Evolutionary conservation across 345 rosid species (phyloP).

Genomic region (Carallia brachiata): DNA sequence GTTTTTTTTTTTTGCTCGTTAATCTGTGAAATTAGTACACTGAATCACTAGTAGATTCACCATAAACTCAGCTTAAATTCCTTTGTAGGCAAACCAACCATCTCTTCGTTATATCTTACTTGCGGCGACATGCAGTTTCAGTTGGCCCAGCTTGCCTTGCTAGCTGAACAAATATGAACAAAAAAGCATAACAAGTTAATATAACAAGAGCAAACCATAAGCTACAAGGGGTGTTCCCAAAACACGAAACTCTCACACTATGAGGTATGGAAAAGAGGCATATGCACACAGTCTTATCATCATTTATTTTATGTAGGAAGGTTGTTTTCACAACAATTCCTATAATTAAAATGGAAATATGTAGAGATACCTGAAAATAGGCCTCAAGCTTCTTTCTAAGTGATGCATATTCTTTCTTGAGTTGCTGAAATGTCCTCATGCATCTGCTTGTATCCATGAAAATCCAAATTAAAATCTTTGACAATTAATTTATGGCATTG

Average conservation of each 20-base stretch:
- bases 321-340: background rate
- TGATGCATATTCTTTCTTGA: constrained; percentile 75
- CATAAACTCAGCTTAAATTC: background rate
- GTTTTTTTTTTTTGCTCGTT: background rate
- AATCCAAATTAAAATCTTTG: constrained; percentile 3
- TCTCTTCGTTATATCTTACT: constrained; percentile 24
- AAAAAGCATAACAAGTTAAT: background rate
- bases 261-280: no score
- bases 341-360: background rate
- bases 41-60: background rate
- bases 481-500: background rate
- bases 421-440: constrained; percentile 69
- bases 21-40: no score
- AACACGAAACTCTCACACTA: no score
- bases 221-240: background rate
- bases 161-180: constrained; percentile 38
- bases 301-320: no score
- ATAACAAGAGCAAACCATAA: background rate
- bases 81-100: background rate
- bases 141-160: constrained; percentile 79
- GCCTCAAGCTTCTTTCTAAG: constrained; percentile 77
- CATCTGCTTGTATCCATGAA: constrained; percentile 45
- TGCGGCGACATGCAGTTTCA: constrained; percentile 56
- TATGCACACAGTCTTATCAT: no score
- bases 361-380: constrained; percentile 64